Evolutionary conservation across 352 stramenopile species (phyloP).

Genomic region (Pythium rhizo-oryzae): DNA sequence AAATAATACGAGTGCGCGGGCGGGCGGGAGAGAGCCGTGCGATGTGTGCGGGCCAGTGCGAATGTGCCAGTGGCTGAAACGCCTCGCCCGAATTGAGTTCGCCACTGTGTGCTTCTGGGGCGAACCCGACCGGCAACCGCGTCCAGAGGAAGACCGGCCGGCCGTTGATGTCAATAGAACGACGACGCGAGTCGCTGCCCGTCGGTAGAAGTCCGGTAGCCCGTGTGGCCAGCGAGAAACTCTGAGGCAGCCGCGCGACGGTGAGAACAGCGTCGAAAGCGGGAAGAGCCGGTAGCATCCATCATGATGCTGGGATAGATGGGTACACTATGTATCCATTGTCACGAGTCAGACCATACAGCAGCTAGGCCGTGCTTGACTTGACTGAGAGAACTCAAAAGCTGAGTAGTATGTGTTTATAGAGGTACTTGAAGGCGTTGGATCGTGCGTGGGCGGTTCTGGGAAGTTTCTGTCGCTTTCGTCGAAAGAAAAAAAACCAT

Average conservation of each 20-base stretch:
- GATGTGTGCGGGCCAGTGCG: not conserved
- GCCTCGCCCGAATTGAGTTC: not conserved
- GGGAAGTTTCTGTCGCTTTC: not conserved
- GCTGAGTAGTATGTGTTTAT: not conserved
- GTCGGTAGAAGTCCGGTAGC: too few species aligned
- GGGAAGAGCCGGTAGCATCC: not conserved
- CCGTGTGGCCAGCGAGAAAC: not conserved
- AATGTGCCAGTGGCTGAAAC: not conserved
- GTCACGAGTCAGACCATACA: too few species aligned
- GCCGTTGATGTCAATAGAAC: too few species aligned
- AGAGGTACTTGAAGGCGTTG: slow-evolving; percentile 1
- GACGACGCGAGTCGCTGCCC: too few species aligned
- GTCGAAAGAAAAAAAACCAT: slow-evolving; percentile 7
- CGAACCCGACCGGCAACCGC: not conserved
- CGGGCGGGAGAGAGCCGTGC: not conserved
- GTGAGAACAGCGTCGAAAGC: too few species aligned
- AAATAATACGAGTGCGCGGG: not conserved
- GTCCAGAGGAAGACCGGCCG: too few species aligned
- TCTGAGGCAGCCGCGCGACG: too few species aligned
- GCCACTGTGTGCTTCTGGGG: not conserved
- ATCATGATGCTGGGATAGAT: not conserved
- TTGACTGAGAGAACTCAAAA: not conserved
- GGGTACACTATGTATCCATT: not conserved
- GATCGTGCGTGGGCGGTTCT: not conserved
- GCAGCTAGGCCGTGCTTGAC: too few species aligned